Percentiles rank a stretch among this genome's conserved stretches.
phyloP scores from a whole-genome alignment of 305 asterid genomes.

The Fraxinus nigra region DNA sequence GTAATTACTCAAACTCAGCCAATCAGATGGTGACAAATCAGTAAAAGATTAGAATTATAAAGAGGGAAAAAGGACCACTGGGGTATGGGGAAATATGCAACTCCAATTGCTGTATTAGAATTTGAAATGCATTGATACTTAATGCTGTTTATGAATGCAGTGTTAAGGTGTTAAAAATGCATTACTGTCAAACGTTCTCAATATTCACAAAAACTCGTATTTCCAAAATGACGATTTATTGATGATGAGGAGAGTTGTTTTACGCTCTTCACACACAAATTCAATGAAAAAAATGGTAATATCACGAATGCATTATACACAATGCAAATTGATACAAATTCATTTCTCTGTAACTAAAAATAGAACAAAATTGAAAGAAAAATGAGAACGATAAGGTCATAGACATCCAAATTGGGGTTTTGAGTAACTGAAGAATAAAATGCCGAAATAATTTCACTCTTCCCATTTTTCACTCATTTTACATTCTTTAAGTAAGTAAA shows the following conservation, averaged over 20 bases:
- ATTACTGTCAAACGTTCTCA: too few relatives aligned
- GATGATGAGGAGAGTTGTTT: not conserved
- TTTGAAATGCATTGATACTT: not conserved
- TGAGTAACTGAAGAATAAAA: not conserved
- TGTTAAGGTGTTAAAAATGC: too few relatives aligned
- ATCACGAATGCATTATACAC: not conserved
- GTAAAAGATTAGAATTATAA: conserved; percentile 11
- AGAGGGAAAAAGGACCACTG: conserved; percentile 23
- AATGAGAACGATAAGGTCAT: not conserved
- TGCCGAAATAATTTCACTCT: not conserved
- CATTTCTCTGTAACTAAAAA: not conserved
- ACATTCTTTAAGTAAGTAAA: not conserved
- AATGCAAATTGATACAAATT: not conserved
- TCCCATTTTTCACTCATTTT: not conserved
- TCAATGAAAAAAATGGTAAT: not conserved
- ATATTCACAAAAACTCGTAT: not conserved
- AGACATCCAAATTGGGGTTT: not conserved
- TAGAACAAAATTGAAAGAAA: not conserved
- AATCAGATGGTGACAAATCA: conserved; percentile 29
- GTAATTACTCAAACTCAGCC: conserved; percentile 27
- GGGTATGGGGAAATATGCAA: conserved; percentile 16
- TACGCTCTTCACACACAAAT: not conserved
- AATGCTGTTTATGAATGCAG: not conserved
- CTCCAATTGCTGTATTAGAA: conserved; percentile 8
- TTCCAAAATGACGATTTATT: too few relatives aligned